Conservation (phyloP, 345 rosid genomes). For the Diplotaxis tenuifolia region DNA sequence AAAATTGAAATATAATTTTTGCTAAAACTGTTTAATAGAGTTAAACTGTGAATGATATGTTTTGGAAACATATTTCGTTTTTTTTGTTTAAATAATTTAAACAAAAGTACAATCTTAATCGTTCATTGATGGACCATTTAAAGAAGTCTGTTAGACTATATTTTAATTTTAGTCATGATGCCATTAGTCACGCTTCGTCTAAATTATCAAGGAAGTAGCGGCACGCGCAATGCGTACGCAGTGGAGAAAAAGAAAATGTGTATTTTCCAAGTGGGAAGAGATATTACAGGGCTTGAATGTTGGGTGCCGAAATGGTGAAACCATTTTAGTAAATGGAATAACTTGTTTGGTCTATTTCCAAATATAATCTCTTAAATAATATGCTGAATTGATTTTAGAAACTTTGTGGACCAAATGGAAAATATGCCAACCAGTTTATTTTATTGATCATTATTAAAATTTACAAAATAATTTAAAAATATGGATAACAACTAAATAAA, state of each 20-base stretch:
- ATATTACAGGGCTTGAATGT: neutral
- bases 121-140: neutral
- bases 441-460: too few relatives aligned
- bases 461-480: too few relatives aligned
- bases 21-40: neutral
- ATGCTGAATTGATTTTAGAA: too few relatives aligned
- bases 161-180: neutral
- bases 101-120: neutral
- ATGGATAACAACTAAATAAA: too few relatives aligned
- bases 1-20: too few relatives aligned
- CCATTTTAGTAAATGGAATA: too few relatives aligned
- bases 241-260: neutral
- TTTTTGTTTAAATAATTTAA: neutral
- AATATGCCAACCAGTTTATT: too few relatives aligned
- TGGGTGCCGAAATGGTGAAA: neutral
- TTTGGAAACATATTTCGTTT: neutral
- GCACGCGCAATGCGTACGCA: constrained; percentile 39
- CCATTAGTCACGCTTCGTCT: constrained; percentile 18
- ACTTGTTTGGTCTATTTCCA: too few relatives aligned
- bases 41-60: neutral
- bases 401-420: too few relatives aligned
- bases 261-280: neutral
- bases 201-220: constrained; percentile 9
- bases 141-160: neutral
- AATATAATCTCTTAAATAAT: too few relatives aligned